phyloP scores from a whole-genome alignment of 805 yeast species.

The Martiniozyma abietophila region DNA sequence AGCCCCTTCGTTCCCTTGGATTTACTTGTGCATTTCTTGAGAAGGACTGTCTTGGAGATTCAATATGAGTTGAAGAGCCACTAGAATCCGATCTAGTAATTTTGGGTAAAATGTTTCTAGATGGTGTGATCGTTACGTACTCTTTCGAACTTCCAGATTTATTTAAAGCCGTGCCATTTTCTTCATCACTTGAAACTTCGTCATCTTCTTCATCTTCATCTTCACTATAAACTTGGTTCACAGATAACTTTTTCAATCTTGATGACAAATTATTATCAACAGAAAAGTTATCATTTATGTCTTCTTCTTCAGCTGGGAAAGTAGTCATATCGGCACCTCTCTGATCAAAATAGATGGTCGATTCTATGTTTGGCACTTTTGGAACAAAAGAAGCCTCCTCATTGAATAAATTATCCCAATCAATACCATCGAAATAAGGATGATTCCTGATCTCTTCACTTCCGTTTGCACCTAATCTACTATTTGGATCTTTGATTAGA shows the following conservation, averaged over 20 bases:
- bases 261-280: too few relatives aligned
- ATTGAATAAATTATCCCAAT: slow-evolving; percentile 66
- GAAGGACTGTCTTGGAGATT: slow-evolving; percentile 22
- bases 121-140: too few relatives aligned
- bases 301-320: slow-evolving; percentile 33
- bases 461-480: slow-evolving; percentile 67
- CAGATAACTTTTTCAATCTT: slow-evolving; percentile 1
- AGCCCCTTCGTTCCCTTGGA: slow-evolving; percentile 62
- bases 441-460: slow-evolving; percentile 72
- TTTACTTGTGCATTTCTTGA: slow-evolving; percentile 27
- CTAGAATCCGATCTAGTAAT: slow-evolving; percentile 12
- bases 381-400: slow-evolving; percentile 84
- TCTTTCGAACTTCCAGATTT: too few relatives aligned
- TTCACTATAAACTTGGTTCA: slow-evolving; percentile 23
- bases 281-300: not conserved
- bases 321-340: slow-evolving; percentile 76
- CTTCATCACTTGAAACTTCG: slow-evolving; percentile 9
- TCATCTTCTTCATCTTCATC: slow-evolving; percentile 17
- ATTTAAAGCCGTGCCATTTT: too few relatives aligned
- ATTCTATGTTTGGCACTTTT: slow-evolving; percentile 63
- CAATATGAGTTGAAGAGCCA: slow-evolving; percentile 21
- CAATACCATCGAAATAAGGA: slow-evolving; percentile 60
- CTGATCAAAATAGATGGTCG: slow-evolving; percentile 82
- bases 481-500: slow-evolving; percentile 50
- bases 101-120: too few relatives aligned